These are phyloP conservation scores for Pisolithus orientalis DNA, from an alignment of 768 basidiomycete genomes.

Conservation along the genomic window DNA sequence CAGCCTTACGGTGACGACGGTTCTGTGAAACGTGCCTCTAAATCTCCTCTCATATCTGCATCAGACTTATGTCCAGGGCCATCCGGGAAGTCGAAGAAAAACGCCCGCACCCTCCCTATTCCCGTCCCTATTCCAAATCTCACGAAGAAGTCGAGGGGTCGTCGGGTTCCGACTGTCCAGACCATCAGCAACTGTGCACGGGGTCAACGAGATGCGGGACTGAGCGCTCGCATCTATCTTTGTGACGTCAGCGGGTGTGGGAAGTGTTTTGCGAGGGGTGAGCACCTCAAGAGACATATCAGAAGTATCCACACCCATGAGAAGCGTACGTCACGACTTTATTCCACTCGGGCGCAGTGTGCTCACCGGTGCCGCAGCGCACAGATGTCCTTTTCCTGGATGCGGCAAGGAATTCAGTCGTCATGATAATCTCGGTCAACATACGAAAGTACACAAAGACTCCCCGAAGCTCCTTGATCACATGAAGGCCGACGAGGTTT, in stretches of 20 bases:
- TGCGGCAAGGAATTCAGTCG: conserved; percentile 83
- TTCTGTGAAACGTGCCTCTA: conserved; percentile 24
- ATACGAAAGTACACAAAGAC: conserved; percentile 72
- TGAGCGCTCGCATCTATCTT: conserved; percentile 50
- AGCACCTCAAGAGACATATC: conserved; percentile 87
- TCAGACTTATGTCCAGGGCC: conserved; percentile 22
- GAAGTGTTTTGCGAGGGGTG: conserved; percentile 82
- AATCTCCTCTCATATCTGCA: conserved; percentile 26
- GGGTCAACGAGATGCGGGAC: conserved; percentile 30
- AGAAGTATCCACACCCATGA: conserved; percentile 88
- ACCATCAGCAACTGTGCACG: conserved; percentile 21
- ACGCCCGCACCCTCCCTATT: conserved; percentile 38
- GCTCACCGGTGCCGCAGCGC: conserved; percentile 43
- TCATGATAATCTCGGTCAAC: conserved; percentile 85
- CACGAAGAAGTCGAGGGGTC: conserved; percentile 65
- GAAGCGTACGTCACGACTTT: conserved; percentile 57
- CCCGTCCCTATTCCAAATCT: conserved; percentile 64
- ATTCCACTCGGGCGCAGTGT: conserved; percentile 1
- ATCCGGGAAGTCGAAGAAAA: conserved; percentile 26
- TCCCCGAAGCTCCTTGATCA: conserved; percentile 24
- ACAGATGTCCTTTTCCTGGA: conserved; percentile 71
- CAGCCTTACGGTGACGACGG: conserved; percentile 25
- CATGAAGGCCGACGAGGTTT: conserved; percentile 16
- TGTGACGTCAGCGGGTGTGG: conserved; percentile 81
- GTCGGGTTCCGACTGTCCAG: conserved; percentile 52